Evolutionary conservation across 225 moss, liverwort and hornwort genomes (phyloP).

Genomic region (Lunularia cruciata): DNA sequence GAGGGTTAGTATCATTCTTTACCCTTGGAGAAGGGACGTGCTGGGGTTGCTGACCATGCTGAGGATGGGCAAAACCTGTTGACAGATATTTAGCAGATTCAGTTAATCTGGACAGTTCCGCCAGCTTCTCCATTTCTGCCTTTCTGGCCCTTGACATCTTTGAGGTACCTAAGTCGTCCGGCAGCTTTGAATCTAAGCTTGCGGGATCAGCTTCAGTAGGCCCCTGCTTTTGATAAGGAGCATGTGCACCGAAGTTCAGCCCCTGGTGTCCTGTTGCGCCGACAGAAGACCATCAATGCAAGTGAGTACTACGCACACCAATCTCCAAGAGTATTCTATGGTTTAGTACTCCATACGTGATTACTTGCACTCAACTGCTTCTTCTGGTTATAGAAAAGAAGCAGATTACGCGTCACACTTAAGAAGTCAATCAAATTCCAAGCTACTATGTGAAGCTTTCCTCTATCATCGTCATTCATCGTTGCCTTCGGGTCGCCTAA

Average conservation of each 20-base stretch:
- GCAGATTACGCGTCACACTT: no score
- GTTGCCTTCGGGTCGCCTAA: no score
- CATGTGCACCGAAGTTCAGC: constrained; percentile 17
- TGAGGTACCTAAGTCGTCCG: constrained; percentile 17
- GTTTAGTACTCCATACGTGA: no score
- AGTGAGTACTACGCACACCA: neutral
- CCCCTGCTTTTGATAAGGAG: constrained; percentile 10
- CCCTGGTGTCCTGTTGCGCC: constrained; percentile 16
- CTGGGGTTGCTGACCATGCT: constrained; percentile 28
- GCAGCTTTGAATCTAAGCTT: constrained; percentile 19
- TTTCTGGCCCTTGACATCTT: constrained; percentile 37
- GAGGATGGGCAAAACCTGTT: constrained; percentile 32
- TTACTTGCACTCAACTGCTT: no score
- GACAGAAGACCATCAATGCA: neutral
- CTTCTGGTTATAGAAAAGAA: no score
- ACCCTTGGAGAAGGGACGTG: neutral
- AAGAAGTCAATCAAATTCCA: no score
- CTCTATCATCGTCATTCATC: no score
- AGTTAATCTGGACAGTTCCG: constrained; percentile 39
- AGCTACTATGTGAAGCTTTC: no score
- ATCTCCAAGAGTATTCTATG: no score
- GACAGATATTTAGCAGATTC: constrained; percentile 33
- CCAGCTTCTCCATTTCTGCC: constrained; percentile 43
- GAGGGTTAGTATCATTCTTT: constrained; percentile 5
- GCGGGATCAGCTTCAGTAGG: constrained; percentile 14